These are phyloP conservation scores for Galeopsis tetrahit DNA, from an alignment of 257 asterid genomes.

Conservation along the genomic window DNA sequence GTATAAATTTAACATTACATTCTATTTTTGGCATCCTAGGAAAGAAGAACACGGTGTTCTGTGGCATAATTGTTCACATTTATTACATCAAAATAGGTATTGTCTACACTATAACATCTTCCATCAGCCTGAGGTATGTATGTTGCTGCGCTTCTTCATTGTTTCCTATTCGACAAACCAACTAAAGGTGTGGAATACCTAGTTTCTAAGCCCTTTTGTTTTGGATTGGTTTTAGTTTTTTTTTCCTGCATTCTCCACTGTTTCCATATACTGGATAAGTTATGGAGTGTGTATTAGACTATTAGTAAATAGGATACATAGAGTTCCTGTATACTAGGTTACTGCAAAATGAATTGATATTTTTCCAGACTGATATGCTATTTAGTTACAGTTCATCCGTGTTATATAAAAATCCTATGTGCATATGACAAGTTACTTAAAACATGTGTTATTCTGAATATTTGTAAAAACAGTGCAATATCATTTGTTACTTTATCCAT, in stretches of 20 bases:
- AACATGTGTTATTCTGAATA: not conserved
- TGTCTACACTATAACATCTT: conserved; percentile 33
- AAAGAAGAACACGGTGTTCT: conserved; percentile 15
- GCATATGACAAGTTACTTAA: not conserved
- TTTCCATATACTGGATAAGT: not conserved
- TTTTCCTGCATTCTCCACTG: conserved; percentile 2
- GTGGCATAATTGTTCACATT: conserved; percentile 23
- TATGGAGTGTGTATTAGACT: not conserved
- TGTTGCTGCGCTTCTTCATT: conserved; percentile 12
- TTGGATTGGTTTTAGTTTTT: not conserved
- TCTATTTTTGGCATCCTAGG: conserved; percentile 27
- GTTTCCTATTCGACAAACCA: not conserved
- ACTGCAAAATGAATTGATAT: no score
- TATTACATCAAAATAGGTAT: conserved; percentile 29
- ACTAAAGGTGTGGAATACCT: conserved; percentile 4
- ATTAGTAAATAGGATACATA: no score
- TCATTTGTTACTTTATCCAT: not conserved
- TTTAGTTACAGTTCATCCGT: not conserved
- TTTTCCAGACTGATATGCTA: no score
- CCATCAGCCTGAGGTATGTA: conserved; percentile 44
- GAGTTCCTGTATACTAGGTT: no score
- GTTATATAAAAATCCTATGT: not conserved
- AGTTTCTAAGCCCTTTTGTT: not conserved
- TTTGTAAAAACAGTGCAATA: conserved; percentile 1
- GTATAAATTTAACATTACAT: not conserved